Conservation (phyloP, 2,329 filamentous ascomycete genomes). For the Fusarium annulatum region DNA sequence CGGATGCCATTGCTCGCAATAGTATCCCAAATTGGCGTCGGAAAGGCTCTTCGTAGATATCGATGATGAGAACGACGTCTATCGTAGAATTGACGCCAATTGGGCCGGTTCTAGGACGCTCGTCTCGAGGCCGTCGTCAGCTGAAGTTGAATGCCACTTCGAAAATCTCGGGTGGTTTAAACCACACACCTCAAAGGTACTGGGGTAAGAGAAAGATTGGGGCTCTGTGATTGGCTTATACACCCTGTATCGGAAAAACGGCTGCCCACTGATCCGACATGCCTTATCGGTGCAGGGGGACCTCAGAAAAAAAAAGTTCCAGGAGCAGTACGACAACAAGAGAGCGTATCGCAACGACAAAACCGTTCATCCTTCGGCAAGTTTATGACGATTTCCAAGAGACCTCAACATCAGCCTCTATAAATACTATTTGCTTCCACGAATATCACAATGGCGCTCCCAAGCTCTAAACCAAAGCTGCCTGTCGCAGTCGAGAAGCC, state of each 20-base stretch:
- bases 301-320: slow-evolving; percentile 43
- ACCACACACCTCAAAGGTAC: slow-evolving; percentile 37
- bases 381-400: background rate
- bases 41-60: slow-evolving; percentile 12
- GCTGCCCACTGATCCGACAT: slow-evolving; percentile 43
- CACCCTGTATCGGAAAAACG: slow-evolving; percentile 38
- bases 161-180: slow-evolving; percentile 47
- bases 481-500: slow-evolving; percentile 80
- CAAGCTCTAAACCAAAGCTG: slow-evolving; percentile 59
- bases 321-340: slow-evolving; percentile 18
- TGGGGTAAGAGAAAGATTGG: slow-evolving; percentile 2
- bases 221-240: slow-evolving; percentile 33
- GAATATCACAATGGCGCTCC: slow-evolving; percentile 49
- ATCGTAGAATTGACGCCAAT: slow-evolving; percentile 47
- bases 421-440: background rate
- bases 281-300: slow-evolving; percentile 40
- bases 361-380: background rate
- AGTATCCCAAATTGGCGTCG: background rate
- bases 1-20: slow-evolving; percentile 51
- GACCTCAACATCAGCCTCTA: background rate
- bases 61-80: slow-evolving; percentile 7
- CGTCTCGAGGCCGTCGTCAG: slow-evolving; percentile 39
- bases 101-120: slow-evolving; percentile 42
- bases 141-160: slow-evolving; percentile 41
- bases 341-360: slow-evolving; percentile 12